These are phyloP conservation scores for Globisporangium lucens DNA, from an alignment of 352 stramenopile genomes.

Conservation along the genomic window DNA sequence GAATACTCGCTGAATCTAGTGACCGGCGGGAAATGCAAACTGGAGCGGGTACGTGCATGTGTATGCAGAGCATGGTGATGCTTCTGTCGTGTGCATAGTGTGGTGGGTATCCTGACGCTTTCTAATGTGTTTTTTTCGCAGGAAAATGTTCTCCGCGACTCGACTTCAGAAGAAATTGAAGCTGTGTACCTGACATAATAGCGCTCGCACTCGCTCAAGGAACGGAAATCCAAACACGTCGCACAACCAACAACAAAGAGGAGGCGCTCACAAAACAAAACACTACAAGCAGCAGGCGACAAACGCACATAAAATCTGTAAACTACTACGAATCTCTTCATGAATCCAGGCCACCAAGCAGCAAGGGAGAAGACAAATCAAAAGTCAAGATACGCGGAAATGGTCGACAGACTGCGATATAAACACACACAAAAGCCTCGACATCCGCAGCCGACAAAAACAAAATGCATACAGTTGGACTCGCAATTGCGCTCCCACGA, in stretches of 20 bases:
- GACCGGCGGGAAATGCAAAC: constrained; percentile 74
- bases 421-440: neutral
- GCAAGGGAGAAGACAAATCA: neutral
- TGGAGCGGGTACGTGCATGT: constrained; percentile 55
- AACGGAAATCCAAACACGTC: neutral
- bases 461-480: neutral
- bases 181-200: constrained; percentile 75
- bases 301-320: neutral
- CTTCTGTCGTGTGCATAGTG: neutral
- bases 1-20: constrained; percentile 80
- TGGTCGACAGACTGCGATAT: neutral
- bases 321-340: neutral
- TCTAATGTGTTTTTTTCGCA: constrained; percentile 19
- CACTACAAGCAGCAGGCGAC: neutral
- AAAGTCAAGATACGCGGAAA: neutral
- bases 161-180: constrained; percentile 81
- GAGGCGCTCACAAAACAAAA: neutral
- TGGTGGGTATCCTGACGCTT: neutral
- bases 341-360: no score
- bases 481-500: neutral
- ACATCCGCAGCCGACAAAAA: neutral
- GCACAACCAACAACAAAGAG: constrained; percentile 1
- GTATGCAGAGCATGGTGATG: neutral
- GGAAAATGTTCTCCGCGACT: constrained; percentile 84
- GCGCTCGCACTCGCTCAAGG: neutral